A percentile compares a stretch with the other conserved stretches of the same genome.
phyloP scores from a whole-genome alignment of 2,329 filamentous ascomycete genomes.

The Huntiella bhutanensis region DNA sequence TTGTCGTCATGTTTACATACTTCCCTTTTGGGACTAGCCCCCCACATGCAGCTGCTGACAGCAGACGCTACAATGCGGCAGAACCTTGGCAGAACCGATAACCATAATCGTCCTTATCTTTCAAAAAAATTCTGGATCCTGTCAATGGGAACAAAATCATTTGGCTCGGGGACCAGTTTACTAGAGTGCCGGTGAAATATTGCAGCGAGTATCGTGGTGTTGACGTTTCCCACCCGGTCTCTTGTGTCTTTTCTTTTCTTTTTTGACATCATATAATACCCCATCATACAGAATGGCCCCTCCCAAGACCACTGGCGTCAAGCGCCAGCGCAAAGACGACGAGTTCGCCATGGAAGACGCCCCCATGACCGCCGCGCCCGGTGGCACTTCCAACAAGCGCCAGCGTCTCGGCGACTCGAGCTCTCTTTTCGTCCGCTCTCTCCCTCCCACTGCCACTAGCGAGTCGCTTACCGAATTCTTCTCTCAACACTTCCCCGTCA shows the following conservation, averaged over 20 bases:
- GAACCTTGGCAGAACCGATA: slow-evolving; percentile 10
- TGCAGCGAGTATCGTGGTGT: not conserved
- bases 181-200: not conserved
- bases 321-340: slow-evolving; percentile 17
- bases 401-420: slow-evolving; percentile 39
- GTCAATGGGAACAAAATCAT: not conserved
- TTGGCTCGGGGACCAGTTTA: not conserved
- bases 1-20: slow-evolving; percentile 10
- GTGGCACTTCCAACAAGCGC: slow-evolving; percentile 27
- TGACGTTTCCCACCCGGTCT: not conserved
- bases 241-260: slow-evolving; percentile 7
- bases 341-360: slow-evolving; percentile 19
- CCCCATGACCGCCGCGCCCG: slow-evolving; percentile 14
- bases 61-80: not conserved
- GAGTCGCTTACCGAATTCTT: slow-evolving; percentile 76
- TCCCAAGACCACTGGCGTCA: slow-evolving; percentile 18
- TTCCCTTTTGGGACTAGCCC: slow-evolving; percentile 8
- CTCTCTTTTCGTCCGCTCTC: slow-evolving; percentile 78
- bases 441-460: slow-evolving; percentile 60
- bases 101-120: slow-evolving; percentile 8
- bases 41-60: not conserved
- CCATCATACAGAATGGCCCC: slow-evolving; percentile 15
- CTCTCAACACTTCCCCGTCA: slow-evolving; percentile 83
- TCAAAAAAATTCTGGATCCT: slow-evolving; percentile 7
- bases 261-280: not conserved